Evolutionary conservation across 2,329 filamentous ascomycete species (phyloP).

Genomic region (Stylonectria norvegica): DNA sequence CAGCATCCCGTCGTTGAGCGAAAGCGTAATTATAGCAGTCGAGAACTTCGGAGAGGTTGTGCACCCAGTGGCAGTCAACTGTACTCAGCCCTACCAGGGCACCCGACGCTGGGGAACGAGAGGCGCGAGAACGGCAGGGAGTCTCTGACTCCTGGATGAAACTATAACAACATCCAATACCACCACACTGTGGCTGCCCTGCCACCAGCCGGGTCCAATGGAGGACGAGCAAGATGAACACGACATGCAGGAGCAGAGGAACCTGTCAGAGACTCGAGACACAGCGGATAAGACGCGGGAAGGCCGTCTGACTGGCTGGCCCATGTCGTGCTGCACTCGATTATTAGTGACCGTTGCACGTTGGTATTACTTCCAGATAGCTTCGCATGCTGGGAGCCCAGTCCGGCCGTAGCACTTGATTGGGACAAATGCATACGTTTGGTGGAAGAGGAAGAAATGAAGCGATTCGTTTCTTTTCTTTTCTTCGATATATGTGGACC

Average conservation of each 20-base stretch:
- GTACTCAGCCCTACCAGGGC: constrained; percentile 26
- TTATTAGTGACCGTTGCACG: constrained; percentile 5
- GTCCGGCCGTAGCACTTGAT: constrained; percentile 6
- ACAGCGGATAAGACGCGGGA: constrained; percentile 4
- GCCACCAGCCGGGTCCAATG: no score
- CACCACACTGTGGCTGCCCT: no score
- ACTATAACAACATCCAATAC: no score
- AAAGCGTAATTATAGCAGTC: no score
- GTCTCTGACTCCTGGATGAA: no score
- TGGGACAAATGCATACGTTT: background rate
- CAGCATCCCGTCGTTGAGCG: constrained; percentile 3
- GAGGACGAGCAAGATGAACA: constrained; percentile 1
- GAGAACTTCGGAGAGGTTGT: no score
- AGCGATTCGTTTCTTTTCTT: no score
- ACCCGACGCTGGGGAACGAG: constrained; percentile 4
- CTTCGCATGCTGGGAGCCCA: constrained; percentile 1
- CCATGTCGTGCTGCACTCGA: constrained; percentile 5
- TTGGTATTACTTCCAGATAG: background rate
- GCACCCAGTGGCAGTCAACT: no score
- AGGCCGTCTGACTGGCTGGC: constrained; percentile 8
- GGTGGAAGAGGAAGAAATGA: background rate
- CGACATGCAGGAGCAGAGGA: constrained; percentile 1
- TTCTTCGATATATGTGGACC: no score
- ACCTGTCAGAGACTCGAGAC: background rate
- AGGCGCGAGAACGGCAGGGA: no score